A percentile compares a stretch with the other conserved stretches of the same genome.
Conservation (phyloP, 176 grass and related monocot genomes). For the Chrysopogon serrulatus region DNA sequence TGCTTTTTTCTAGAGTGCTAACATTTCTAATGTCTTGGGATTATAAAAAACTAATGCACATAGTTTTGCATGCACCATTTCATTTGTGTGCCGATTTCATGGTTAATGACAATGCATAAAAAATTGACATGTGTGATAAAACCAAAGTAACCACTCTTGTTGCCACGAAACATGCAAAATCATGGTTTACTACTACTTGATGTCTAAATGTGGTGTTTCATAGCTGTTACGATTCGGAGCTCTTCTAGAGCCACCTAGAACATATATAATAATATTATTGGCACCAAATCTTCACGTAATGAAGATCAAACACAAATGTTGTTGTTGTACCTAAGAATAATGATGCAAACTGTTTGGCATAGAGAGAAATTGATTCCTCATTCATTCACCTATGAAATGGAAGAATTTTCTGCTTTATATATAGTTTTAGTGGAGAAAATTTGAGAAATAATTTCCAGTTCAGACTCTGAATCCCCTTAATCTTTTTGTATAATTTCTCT, state of each 20-base stretch:
- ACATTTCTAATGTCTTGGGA: not conserved
- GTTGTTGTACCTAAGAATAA: not conserved
- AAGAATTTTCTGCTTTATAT: not conserved
- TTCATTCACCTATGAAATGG: not conserved
- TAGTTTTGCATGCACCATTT: not conserved
- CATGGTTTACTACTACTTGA: not conserved
- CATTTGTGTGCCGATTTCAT: not conserved
- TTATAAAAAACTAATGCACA: not conserved
- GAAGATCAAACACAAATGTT: not conserved
- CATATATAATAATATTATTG: not conserved
- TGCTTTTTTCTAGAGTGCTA: not conserved
- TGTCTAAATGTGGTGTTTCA: not conserved
- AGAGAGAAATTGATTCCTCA: not conserved
- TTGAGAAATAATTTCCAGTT: not conserved
- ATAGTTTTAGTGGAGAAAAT: not conserved
- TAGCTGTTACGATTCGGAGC: not conserved
- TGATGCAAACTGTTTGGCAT: not conserved
- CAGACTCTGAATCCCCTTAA: not conserved
- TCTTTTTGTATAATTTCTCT: not conserved
- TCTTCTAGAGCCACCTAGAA: constrained; percentile 10
- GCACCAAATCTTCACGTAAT: constrained; percentile 19
- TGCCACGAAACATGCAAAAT: constrained; percentile 10
- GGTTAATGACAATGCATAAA: not conserved
- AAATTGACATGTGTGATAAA: not conserved
- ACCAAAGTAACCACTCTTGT: not conserved